Base-by-base conservation (phyloP, 2,329 filamentous ascomycete species). In the Amauroascus verrucosus region DNA sequence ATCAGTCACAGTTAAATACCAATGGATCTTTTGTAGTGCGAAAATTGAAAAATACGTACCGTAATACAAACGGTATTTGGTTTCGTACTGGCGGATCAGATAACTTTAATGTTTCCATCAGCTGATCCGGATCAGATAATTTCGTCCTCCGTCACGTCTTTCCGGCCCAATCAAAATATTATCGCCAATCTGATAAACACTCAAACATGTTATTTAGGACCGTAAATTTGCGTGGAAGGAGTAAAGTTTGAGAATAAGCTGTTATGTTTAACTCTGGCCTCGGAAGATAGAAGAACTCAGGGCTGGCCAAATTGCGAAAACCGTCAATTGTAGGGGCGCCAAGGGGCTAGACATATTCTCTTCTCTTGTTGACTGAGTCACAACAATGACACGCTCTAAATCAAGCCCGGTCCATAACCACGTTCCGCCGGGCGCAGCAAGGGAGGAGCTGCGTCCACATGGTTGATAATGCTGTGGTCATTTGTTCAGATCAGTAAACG, bases 11-110 rank as follows among this genome's bases (percentile, higher is more conserved):
- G n/a, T n/a, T n/a, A n/a, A n/a, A n/a, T n/a, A n/a, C n/a, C n/a
- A n/a, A n/a, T n/a, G n/a, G n/a, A n/a, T n/a, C n/a, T n/a, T n/a
- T n/a, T n/a, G n/a, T n/a, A n/a, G n/a, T n/a, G n/a, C n/a, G n/a
- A n/a, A n/a, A n/a, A n/a, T n/a, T n/a, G n/a, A n/a, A n/a, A n/a
- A n/a, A n/a, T n/a, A n/a, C n/a, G n/a, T n/a, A n/a, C n/a, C n/a
- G n/a, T n/a, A n/a, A n/a, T n/a, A n/a, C n/a, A n/a, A n/a, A n/a
- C n/a, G n/a, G n/a, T n/a, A n/a, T n/a, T n/a, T n/a, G n/a, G n/a
- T n/a, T n/a, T n/a, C n/a, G n/a, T n/a, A n/a, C n/a, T n/a, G n/a
- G 7, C 46, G 33, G 46, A 48, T 48, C 46, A 38, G 46, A 48
- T 48, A 48, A 48, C 46, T 48, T 37, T 24, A 48, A 48, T 16